Percentiles rank a stretch among this genome's conserved stretches.
Evolutionary conservation across 495 filamentous ascomycete species (phyloP).

Genomic region (Penicillium robsamsonii): DNA sequence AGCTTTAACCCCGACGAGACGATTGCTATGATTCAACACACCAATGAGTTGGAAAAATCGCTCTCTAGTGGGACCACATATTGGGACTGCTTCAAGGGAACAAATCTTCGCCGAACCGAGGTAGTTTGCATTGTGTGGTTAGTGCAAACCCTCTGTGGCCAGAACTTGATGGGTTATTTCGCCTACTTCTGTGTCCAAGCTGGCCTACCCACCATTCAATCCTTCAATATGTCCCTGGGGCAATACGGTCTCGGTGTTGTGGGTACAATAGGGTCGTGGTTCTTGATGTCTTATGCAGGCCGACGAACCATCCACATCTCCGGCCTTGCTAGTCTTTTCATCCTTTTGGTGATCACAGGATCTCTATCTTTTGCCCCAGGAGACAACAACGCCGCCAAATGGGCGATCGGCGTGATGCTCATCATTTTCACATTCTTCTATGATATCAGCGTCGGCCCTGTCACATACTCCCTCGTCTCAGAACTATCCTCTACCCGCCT

Average conservation of each 20-base stretch:
- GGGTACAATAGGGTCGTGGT: slow-evolving; percentile 65
- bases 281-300: slow-evolving; percentile 60
- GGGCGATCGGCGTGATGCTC: slow-evolving; percentile 52
- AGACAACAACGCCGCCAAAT: slow-evolving; percentile 28
- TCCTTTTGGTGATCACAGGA: slow-evolving; percentile 61
- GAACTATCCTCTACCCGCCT: slow-evolving; percentile 65
- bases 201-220: slow-evolving; percentile 52
- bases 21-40: slow-evolving; percentile 71
- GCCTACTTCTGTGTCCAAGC: slow-evolving; percentile 69
- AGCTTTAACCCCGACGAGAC: slow-evolving; percentile 63
- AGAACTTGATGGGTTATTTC: slow-evolving; percentile 67
- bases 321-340: slow-evolving; percentile 56
- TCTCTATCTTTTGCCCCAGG: slow-evolving; percentile 60
- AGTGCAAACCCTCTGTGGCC: slow-evolving; percentile 68
- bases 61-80: slow-evolving; percentile 58
- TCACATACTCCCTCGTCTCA: slow-evolving; percentile 68
- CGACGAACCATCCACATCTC: slow-evolving; percentile 63
- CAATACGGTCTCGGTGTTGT: slow-evolving; percentile 65
- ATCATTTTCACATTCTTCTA: slow-evolving; percentile 64
- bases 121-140: slow-evolving; percentile 67
- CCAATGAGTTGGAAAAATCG: slow-evolving; percentile 62
- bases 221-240: slow-evolving; percentile 64
- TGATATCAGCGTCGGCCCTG: slow-evolving; percentile 65
- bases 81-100: slow-evolving; percentile 66
- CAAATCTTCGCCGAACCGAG: slow-evolving; percentile 65